Evolutionary conservation across 768 basidiomycete species (phyloP), one percentile per base, ranked within the genome.

Genomic region (Russula sp.): DNA sequence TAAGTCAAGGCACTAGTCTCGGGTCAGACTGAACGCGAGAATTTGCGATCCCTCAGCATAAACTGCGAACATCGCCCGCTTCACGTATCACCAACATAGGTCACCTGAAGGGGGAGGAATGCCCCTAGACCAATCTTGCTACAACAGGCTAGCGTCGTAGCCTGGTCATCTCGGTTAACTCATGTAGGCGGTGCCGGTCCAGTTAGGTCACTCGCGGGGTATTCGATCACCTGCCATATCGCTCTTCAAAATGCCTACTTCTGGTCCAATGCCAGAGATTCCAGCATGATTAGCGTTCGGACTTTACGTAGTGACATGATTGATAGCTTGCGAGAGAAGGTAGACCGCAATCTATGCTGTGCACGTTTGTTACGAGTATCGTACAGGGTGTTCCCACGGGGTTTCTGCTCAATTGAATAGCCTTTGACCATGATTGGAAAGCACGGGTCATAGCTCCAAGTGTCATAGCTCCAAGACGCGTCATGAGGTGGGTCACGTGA

Each of bases 221-320:
- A 22, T 22, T 63, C 57, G 57, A 63, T 48, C 59, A 54, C n/a
- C 39, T 42, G 35, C 32, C n/a, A 27, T n/a, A 32, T 42, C 52
- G 34, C 39, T 16, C 14, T 57, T 58, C 31, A 1, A 22, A 34
- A 9, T 27, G 11, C 34, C 22, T 39, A 45, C 32, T 42, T 42
- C 27, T 42, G 22, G 37, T 35, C 35, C 51, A 22, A 47, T 16
- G 9, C 52, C 45, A 49, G 18, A 18, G 20, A 35, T 7, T 14
- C n/a, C 27, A 51, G 1, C 14, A 9, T 20, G 9, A 42, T 20
- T 20, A 4, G 31, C 39, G 13, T 44, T 31, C 5, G 40, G 31
- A 57, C 48, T 57, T 57, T 27, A 27, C 2, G 27, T 27, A 2
- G 57, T 16, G 55, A 42, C 40, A 42, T 42, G 10, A 37, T 42